Base-by-base conservation (phyloP, 495 filamentous ascomycete species). In the Annulohypoxylon maeteangense region DNA sequence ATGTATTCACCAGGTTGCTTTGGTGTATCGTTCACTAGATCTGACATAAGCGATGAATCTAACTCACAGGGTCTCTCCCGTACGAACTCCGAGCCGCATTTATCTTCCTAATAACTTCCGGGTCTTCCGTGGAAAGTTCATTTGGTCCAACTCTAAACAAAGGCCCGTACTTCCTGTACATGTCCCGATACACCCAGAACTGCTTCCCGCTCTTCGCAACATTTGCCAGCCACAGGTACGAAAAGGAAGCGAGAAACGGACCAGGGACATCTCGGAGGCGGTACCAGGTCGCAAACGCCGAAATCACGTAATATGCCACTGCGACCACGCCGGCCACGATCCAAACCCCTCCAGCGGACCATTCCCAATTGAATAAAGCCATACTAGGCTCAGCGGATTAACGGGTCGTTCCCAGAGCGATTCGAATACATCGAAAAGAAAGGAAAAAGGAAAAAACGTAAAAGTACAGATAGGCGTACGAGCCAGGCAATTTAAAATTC, bases 31-130 rank as follows among this genome's bases (percentile, higher is more conserved):
- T n/a, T n/a, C n/a, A n/a, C n/a, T n/a, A n/a, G n/a, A n/a, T n/a
- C n/a, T n/a, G n/a, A 27, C 57, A 47, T 20, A 7, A 27, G 62
- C n/a, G n/a, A n/a, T n/a, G n/a, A n/a, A n/a, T n/a, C n/a, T n/a
- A n/a, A n/a, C 66, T 68, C 11, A 29, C 45, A 59, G 14, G 76
- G 67, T 57, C 82, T 76, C 82, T 77, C 20, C 75, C 73, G 65
- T 83, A 85, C 50, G 50, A 32, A 54, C 8, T 18, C 50, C 50
- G n/a, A 7, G 50, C 11, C 1, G 29, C 25, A 20, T 54, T 54
- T 34, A 54, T 54, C 27, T 32, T 54, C 50, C 29, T 54, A 20
- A 54, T 54, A n/a, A 54, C 50, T n/a, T 54, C 50, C 0, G 50
- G 50, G 20, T 54, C 50, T 4, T 54, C 27, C 29, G 50, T 54